These are phyloP conservation scores for Onygena corvina DNA, from an alignment of 2,329 filamentous ascomycete species.

Conservation along the genomic window DNA sequence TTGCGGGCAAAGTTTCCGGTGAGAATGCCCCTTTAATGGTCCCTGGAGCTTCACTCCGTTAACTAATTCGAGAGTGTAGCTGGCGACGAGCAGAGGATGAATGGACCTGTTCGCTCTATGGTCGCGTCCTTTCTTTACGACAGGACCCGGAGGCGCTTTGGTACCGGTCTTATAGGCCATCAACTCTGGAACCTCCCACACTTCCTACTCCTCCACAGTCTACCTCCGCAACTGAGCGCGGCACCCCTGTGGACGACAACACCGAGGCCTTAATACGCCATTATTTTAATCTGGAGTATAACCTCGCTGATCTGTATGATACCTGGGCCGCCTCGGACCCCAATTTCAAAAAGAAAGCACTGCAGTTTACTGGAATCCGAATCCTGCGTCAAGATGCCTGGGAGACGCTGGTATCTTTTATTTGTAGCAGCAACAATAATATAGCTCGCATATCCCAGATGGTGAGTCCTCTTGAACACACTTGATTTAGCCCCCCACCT, in stretches of 20 bases:
- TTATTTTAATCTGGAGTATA: slow-evolving; percentile 77
- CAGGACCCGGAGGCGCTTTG: slow-evolving; percentile 70
- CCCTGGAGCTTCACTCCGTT: neutral
- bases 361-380: slow-evolving; percentile 77
- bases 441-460: slow-evolving; percentile 91
- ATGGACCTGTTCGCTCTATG: slow-evolving; percentile 83
- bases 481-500: neutral
- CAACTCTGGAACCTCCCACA: slow-evolving; percentile 19
- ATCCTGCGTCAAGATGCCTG: slow-evolving; percentile 92
- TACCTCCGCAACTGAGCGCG: slow-evolving; percentile 18
- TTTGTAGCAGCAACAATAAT: slow-evolving; percentile 98
- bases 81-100: slow-evolving; percentile 77
- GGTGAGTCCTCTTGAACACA: slow-evolving; percentile 38
- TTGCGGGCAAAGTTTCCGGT: slow-evolving; percentile 86
- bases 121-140: slow-evolving; percentile 70
- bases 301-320: slow-evolving; percentile 63
- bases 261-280: slow-evolving; percentile 62
- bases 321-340: slow-evolving; percentile 76
- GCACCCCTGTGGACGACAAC: slow-evolving; percentile 45
- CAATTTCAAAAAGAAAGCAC: slow-evolving; percentile 80
- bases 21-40: slow-evolving; percentile 14
- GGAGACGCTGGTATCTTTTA: slow-evolving; percentile 88
- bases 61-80: slow-evolving; percentile 33
- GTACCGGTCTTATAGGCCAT: slow-evolving; percentile 58
- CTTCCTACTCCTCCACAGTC: slow-evolving; percentile 28